Evolutionary conservation across 2,329 filamentous ascomycete genomes (phyloP).

Genomic region (Emergomyces pasteurianus): DNA sequence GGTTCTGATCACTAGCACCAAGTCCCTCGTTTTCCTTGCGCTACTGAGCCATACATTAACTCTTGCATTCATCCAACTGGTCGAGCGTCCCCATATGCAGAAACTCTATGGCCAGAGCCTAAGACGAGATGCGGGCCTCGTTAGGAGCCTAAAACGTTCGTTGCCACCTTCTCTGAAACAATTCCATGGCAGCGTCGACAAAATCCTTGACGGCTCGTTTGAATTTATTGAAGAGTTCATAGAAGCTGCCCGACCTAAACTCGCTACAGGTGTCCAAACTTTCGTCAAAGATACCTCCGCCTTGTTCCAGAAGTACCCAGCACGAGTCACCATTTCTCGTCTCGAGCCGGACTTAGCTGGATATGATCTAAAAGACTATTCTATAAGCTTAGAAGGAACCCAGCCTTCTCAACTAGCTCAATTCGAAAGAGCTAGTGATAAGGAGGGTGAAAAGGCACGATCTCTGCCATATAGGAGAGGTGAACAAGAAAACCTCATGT

Average conservation of each 20-base stretch:
- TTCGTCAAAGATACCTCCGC: constrained; percentile 80
- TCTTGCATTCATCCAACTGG: constrained; percentile 77
- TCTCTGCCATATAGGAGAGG: constrained; percentile 49
- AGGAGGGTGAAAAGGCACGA: constrained; percentile 59
- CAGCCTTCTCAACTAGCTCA: constrained; percentile 40
- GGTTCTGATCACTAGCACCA: constrained; percentile 84
- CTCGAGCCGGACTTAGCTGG: constrained; percentile 70
- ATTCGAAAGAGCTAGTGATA: constrained; percentile 53
- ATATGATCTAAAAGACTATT: constrained; percentile 68
- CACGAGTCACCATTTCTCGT: constrained; percentile 69
- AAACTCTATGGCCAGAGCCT: constrained; percentile 84
- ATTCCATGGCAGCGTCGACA: constrained; percentile 78
- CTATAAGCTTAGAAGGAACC: constrained; percentile 59
- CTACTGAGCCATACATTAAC: constrained; percentile 75
- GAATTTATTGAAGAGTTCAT: constrained; percentile 87
- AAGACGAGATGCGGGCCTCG: constrained; percentile 76
- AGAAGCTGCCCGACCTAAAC: constrained; percentile 70
- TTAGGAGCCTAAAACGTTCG: constrained; percentile 78
- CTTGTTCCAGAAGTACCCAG: constrained; percentile 80
- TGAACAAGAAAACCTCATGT: constrained; percentile 60
- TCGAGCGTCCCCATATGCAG: constrained; percentile 96
- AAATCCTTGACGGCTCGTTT: constrained; percentile 69
- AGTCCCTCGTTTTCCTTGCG: constrained; percentile 74
- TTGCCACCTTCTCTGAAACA: constrained; percentile 72
- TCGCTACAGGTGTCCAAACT: constrained; percentile 73